These are phyloP conservation scores for Marchantia paleacea DNA, from an alignment of 225 moss, liverwort and hornwort genomes.

Conservation along the genomic window DNA sequence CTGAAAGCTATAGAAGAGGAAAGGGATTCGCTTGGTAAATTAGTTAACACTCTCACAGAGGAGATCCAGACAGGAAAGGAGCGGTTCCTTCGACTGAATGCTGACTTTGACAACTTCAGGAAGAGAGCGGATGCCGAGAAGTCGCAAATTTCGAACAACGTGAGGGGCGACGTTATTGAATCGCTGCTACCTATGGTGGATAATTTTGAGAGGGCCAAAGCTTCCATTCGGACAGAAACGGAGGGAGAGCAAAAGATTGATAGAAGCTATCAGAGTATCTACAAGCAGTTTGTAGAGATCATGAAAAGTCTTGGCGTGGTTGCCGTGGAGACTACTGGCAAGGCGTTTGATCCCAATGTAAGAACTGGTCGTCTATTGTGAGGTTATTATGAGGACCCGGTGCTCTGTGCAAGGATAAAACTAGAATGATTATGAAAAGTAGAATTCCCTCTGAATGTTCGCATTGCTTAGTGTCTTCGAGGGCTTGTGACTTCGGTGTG, in stretches of 20 bases:
- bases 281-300: conserved; percentile 98
- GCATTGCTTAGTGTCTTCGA: too few species aligned
- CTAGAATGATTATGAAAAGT: too few species aligned
- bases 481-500: too few species aligned
- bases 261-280: conserved; percentile 91
- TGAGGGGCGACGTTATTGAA: conserved; percentile 85
- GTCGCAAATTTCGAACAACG: conserved; percentile 55
- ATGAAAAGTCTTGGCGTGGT: conserved; percentile 95
- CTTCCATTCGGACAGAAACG: conserved; percentile 78
- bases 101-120: conserved; percentile 96
- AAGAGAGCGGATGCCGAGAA: conserved; percentile 85
- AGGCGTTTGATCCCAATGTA: conserved; percentile 82
- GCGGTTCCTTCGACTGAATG: conserved; percentile 84
- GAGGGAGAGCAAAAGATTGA: conserved; percentile 93
- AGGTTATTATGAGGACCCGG: too few species aligned
- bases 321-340: conserved; percentile 91
- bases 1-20: conserved; percentile 50
- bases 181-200: conserved; percentile 95
- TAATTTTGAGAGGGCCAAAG: conserved; percentile 94
- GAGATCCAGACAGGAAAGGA: conserved; percentile 68
- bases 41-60: conserved; percentile 61
- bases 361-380: conserved; percentile 7
- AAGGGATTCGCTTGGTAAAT: conserved; percentile 65
- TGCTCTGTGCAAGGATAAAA: too few species aligned
- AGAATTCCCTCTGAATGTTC: too few species aligned